Evolutionary conservation across 495 filamentous ascomycete genomes (phyloP), one percentile per base, ranked within the genome.

Genomic region (Tuber indicum): DNA sequence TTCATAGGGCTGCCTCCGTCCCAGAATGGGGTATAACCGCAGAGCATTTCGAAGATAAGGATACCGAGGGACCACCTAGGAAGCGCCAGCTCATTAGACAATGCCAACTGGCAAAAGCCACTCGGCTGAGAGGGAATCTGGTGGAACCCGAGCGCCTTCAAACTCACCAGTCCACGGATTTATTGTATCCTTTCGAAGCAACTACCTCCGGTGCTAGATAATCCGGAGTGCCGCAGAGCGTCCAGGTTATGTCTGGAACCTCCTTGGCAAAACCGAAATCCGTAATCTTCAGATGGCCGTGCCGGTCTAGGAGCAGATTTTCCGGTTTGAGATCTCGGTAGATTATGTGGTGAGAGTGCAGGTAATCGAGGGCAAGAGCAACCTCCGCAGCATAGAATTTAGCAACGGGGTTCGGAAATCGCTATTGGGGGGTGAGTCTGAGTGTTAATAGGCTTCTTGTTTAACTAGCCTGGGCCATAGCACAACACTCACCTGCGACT

Each of bases 341-440:
- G 82, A 99, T 98, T 79, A 99, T 98, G 83, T 97, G 91, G 82
- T 93, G 90, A 42, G 89, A 88, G 86, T 99, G 96, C n/a, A 99
- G 89, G 84, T 98, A 99, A 80, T 99, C 96, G 39, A 99, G 87
- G 14, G 96, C 96, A 52, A 98, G 87, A 3, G 95, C 97, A 62
- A 98, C 96, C 84, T 99, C 96, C 44, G 96, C 96, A 46, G 96
- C 96, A 85, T 99, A 99, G 86, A 98, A 99, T 83, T 98, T 98
- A 82, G 96, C 96, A 70, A 98, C 96, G 17, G 96, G 96, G 81
- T 98, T 99, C 26, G 96, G 96, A 83, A 99, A 99, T 81, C 96
- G 93, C 96, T 99, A 78, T n/a, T 71, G 52, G 76, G 74, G 52
- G n/a, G 46, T 74, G 12, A 44, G 26, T 46, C 52, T n/a, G 23